Base-by-base conservation (phyloP, 2,329 filamentous ascomycete genomes). In the Ramularia endophylla region DNA sequence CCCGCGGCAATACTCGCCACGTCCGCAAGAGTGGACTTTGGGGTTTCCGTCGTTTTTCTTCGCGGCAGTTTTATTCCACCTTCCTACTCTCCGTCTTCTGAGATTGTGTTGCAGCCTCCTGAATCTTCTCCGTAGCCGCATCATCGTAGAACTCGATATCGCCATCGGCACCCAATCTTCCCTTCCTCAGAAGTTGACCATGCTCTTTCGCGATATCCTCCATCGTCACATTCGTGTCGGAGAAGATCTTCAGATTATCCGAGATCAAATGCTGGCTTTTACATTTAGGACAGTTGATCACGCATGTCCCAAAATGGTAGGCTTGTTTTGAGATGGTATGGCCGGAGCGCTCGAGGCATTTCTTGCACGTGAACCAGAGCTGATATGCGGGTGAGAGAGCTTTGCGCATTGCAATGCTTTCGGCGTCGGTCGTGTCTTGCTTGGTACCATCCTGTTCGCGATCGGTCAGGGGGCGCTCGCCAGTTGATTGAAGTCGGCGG, bases 111-210 rank as follows among this genome's bases (percentile, higher is more conserved):
- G n/a, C 20, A 13, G 46, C 44, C 7, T 35, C 32, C 15, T 38
- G 16, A 4, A 52, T 35, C 19, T 20, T 41, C 35, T 36, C 29
- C 16, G 41, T 41, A 12, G 51, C 51, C 30, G n/a, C 79, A 51
- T 94, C 86, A 20, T 85, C 83, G 83, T 88, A 95, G 54, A 95
- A 92, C 63, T 97, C 90, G 35, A 95, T 69, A 60, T 95, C 85
- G n/a, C 87, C 87, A 52, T 89, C 81, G 51, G 80, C 77, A 38
- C 83, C 79, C 22, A 89, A 60, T 19, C 75, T 78, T 13, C 86
- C 84, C 46, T 78, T 78, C 70, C 83, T 85, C 45, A 90, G 75
- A 1, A 85, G 66, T 50, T 80, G 75, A 4, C 89, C 90, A 58
- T 83, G 83, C 51, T 87, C 80, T 44, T 73, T 70, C 68, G 92